Percentiles rank a stretch among this genome's conserved stretches.
Evolutionary conservation across 2,329 filamentous ascomycete species (phyloP).

Genomic region (Cladophialophora exuberans): DNA sequence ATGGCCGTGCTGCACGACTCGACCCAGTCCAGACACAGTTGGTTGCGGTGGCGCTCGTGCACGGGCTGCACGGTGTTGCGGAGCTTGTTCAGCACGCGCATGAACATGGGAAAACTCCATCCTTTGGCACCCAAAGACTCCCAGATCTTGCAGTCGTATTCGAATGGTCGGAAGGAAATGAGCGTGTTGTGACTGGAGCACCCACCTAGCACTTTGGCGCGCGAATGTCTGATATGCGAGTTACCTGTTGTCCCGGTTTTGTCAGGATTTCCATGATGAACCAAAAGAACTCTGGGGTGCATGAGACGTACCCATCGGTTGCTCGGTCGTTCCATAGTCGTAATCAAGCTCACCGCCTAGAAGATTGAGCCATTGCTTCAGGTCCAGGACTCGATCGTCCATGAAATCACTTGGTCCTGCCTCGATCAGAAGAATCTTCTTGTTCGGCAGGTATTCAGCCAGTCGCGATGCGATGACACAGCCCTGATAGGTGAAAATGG

Average conservation of each 20-base stretch:
- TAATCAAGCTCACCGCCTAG: conserved; percentile 89
- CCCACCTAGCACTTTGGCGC: conserved; percentile 88
- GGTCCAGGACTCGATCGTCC: conserved; percentile 81
- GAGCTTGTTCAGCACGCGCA: conserved; percentile 77
- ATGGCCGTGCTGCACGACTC: conserved; percentile 76
- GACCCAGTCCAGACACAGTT: conserved; percentile 90
- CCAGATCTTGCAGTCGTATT: conserved; percentile 86
- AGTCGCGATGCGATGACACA: conserved; percentile 81
- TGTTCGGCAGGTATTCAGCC: conserved; percentile 80
- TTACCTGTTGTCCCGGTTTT: conserved; percentile 62
- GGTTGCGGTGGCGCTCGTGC: conserved; percentile 81
- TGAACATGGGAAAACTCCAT: conserved; percentile 86
- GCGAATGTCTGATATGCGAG: conserved; percentile 87
- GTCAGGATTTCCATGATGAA: neutral
- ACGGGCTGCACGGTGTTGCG: conserved; percentile 91
- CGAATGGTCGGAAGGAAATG: conserved; percentile 89
- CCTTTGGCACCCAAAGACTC: conserved; percentile 78
- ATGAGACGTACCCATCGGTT: conserved; percentile 72
- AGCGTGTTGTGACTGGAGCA: conserved; percentile 94
- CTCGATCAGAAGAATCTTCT: conserved; percentile 81
- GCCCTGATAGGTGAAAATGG: conserved; percentile 46
- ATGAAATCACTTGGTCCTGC: conserved; percentile 87
- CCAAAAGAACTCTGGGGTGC: too few species aligned
- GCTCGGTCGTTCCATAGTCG: conserved; percentile 86
- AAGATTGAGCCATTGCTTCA: conserved; percentile 84